These are phyloP conservation scores for Penicillium sp. DNA, from an alignment of 2,329 filamentous ascomycete species.

Conservation along the genomic window DNA sequence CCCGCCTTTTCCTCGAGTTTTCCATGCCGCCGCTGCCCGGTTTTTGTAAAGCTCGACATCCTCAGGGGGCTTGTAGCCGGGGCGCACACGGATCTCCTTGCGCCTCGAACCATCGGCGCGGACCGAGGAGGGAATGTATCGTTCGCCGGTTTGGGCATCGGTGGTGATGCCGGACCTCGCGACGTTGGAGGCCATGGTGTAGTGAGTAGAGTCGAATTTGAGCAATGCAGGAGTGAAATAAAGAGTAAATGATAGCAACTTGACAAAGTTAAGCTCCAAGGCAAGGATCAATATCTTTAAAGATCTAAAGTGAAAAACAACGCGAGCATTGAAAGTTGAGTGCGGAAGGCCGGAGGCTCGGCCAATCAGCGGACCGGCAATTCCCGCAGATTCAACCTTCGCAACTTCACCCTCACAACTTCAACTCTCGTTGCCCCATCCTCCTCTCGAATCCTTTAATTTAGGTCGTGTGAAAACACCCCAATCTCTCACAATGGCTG, in stretches of 20 bases:
- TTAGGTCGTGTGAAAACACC: conserved; percentile 21
- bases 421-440: conserved; percentile 16
- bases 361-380: conserved; percentile 42
- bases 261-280: conserved; percentile 6
- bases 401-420: conserved; percentile 33
- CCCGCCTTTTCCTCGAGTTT: conserved; percentile 67
- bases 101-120: conserved; percentile 88
- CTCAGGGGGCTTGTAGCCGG: conserved; percentile 90
- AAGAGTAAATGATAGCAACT: not conserved
- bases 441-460: conserved; percentile 3
- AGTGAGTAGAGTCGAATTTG: not conserved
- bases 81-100: conserved; percentile 89
- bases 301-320: conserved; percentile 13
- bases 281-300: conserved; percentile 2
- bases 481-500: conserved; percentile 55
- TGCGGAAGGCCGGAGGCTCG: conserved; percentile 29
- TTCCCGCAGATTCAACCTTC: conserved; percentile 40
- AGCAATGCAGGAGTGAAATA: not conserved
- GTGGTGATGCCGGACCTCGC: conserved; percentile 68
- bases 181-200: conserved; percentile 20
- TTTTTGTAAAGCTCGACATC: conserved; percentile 97
- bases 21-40: conserved; percentile 80
- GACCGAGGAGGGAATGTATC: conserved; percentile 83
- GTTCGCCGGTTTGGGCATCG: conserved; percentile 72
- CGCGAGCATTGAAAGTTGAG: conserved; percentile 9